Base-by-base conservation (phyloP, 805 yeast genomes). In the Candida patagonica region DNA sequence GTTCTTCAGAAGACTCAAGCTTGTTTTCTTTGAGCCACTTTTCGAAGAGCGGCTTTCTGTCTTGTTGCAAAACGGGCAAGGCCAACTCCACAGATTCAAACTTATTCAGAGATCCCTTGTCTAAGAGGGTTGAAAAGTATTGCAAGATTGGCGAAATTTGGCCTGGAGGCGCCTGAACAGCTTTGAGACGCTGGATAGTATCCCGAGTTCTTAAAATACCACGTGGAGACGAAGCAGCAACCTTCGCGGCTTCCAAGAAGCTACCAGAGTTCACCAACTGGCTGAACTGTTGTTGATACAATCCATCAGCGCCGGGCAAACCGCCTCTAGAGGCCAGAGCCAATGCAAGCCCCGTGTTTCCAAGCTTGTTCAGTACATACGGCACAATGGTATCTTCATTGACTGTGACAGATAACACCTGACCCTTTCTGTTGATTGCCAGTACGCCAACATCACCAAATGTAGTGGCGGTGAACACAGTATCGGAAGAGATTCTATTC, bases 21-120 rank as follows among this genome's bases (percentile, higher is more conserved):
- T 92, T 92, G 60, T 87, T 94, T 63, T 92, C 97, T 60, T 80
- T 82, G 61, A 92, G 74, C 88, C 96, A 92, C 67, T 89, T 92
- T 65, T 92, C 98, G 49, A 92, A 79, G 48, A 94, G 69, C 48
- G 85, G 94, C 56, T 84, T 81, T 60, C 96, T 82, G 61, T 86
- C 94, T 67, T 88, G 96, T 65, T 86, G 95, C 57, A 92, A 71
- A 4, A 92, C 94, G 7, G 98, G 97, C 59, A 80, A 80, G 17
- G 95, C 96, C 52, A 92, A 77, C 65, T 92, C 98, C 47, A 92
- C 73, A 24, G 95, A 81, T 71, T 92, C 99, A 58, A 78, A 80
- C 64, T 85, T 79, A 71, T 92, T 92, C 55, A 92, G 73, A 30
- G 94, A 73, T 23, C 96, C 97, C 63, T 83, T 81, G 62, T 92